Evolutionary conservation across 225 moss, liverwort and hornwort genomes (phyloP), one percentile per base, ranked within the genome.

Genomic region (Anthoceros angustus): DNA sequence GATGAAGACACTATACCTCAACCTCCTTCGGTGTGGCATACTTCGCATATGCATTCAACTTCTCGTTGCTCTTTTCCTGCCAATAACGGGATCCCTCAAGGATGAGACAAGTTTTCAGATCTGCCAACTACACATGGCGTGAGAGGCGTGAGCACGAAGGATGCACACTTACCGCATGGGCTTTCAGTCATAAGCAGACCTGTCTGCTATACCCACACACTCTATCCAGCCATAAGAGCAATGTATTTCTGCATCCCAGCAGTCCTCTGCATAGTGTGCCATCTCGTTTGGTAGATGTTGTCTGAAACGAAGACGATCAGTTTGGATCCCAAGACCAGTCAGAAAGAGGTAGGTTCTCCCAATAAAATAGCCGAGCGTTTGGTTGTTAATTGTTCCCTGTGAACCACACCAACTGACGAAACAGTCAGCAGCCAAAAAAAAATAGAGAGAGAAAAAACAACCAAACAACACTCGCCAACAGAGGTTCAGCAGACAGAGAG

Each of bases 181-280:
- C 95, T 68, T 87, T 86, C 42, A 98, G 76, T 98, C 95, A 76
- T 77, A 98, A 12, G 95, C 95, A 67, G 95, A 98, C 69, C 95
- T 79, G 64, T 98, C 95, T 20, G 95, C 95, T 71, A 85, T 72
- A 65, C 95, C 95, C 11, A 91, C 91, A 43, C 88, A 92, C 84
- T 98, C 95, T 67, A 91, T 85, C 95, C 95, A 98, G 64, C 95
- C 95, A 79, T 91, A 98, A 2, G 95, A 86, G 67, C 95, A 98
- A 67, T 91, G 85, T 42, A 98, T 80, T 74, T 98, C 95, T 24
- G 91, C 88, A 74, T 98, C 91, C 95, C 95, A 98, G 62, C 95
- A 98, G 70, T 98, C 95, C 68, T 88, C 84, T 20, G 95, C 95
- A 62, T 98, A 98, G 46, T 89, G 95, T 42, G 95, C 95, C 95